Conservation (phyloP, 2,329 filamentous ascomycete species). For the Herpotrichia juniperi region DNA sequence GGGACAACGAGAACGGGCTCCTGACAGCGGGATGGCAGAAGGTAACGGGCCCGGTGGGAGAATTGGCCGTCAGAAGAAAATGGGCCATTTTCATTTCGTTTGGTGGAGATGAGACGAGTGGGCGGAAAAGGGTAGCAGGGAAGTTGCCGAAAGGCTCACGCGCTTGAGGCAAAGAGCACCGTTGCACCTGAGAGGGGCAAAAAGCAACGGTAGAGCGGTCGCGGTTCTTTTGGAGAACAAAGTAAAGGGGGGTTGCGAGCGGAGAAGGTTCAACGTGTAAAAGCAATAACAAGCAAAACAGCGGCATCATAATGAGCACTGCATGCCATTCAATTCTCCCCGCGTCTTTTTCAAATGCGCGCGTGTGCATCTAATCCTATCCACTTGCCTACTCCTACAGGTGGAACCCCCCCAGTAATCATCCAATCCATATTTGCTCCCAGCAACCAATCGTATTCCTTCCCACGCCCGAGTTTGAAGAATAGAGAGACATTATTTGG, state of each 20-base stretch:
- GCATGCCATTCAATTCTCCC: background rate
- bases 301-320: background rate
- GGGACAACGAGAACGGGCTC: too few species aligned
- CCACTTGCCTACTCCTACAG: background rate
- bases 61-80: too few species aligned
- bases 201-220: background rate
- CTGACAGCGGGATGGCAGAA: too few species aligned
- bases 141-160: too few species aligned
- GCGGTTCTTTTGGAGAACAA: too few species aligned
- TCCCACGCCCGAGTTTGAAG: background rate
- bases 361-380: background rate
- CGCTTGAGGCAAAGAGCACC: too few species aligned
- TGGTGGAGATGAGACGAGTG: too few species aligned
- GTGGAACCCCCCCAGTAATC: background rate
- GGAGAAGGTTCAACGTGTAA: background rate
- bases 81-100: too few species aligned
- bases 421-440: background rate
- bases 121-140: too few species aligned
- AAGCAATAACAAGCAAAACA: background rate
- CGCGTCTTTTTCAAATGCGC: background rate
- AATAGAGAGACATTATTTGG: constrained; percentile 10
- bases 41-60: too few species aligned
- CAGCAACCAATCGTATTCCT: background rate
- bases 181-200: too few species aligned
- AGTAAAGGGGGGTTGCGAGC: too few species aligned